Evolutionary conservation across 106 monocot species (phyloP).

Genomic region (Narthecium ossifragum): DNA sequence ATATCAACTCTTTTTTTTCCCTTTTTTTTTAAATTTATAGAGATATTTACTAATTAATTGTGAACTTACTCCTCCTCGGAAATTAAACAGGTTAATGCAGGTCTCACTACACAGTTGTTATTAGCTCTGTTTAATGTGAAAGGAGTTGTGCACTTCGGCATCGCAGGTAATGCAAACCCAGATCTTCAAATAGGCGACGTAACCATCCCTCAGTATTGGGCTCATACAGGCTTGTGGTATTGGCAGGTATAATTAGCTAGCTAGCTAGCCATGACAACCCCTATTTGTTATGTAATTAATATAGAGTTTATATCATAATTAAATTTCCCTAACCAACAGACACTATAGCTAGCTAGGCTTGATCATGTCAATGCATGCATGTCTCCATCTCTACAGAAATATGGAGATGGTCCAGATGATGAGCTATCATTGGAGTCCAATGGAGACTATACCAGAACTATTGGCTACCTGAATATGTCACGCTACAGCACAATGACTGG

Average conservation of each 20-base stretch:
- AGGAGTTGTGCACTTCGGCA: slow-evolving; percentile 49
- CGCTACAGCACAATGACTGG: slow-evolving; percentile 16
- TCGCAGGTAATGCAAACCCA: slow-evolving; percentile 51
- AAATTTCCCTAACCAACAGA: no score
- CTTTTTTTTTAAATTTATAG: neutral
- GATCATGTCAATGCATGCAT: no score
- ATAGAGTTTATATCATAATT: no score
- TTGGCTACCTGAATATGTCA: slow-evolving; percentile 33
- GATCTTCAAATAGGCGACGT: slow-evolving; percentile 52
- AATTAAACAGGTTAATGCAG: slow-evolving; percentile 69
- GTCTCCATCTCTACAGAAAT: slow-evolving; percentile 18
- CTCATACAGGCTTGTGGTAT: slow-evolving; percentile 43
- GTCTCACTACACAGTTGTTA: slow-evolving; percentile 37
- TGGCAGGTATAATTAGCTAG: no score
- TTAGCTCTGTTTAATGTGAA: slow-evolving; percentile 35
- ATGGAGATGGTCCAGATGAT: slow-evolving; percentile 26
- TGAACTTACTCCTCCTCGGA: no score
- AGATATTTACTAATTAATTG: no score
- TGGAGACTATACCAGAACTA: slow-evolving; percentile 48
- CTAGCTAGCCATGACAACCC: no score
- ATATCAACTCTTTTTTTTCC: neutral
- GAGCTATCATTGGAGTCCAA: slow-evolving; percentile 34
- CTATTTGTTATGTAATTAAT: no score
- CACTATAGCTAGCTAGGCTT: no score
- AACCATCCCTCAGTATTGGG: slow-evolving; percentile 39